Percentiles rank a stretch among this genome's conserved stretches.
Evolutionary conservation across 192 early-diverging fungal genomes (phyloP).

Genomic region (Entomortierella chlamydospora): DNA sequence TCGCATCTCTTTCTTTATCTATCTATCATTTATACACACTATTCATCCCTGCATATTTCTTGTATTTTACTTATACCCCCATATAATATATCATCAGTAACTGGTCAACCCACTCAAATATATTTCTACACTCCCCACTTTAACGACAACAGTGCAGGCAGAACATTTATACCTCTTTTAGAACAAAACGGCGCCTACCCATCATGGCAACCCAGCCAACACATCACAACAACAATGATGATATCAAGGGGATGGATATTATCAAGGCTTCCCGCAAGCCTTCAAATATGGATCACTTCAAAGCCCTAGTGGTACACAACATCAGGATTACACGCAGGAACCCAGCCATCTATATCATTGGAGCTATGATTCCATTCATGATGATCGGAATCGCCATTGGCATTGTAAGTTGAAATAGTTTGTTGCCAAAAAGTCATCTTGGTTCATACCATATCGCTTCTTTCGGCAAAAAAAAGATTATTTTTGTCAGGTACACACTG

Average conservation of each 20-base stretch:
- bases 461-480: background rate
- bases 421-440: background rate
- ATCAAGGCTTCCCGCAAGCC: constrained; percentile 41
- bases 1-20: background rate
- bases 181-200: too few species aligned
- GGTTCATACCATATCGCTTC: background rate
- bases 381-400: constrained; percentile 48
- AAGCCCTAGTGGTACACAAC: constrained; percentile 34
- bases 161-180: too few species aligned
- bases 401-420: constrained; percentile 36
- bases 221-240: constrained; percentile 12
- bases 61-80: background rate
- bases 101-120: too few species aligned
- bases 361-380: constrained; percentile 30
- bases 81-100: too few species aligned
- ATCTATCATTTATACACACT: too few species aligned
- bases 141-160: too few species aligned
- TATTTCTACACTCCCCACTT: too few species aligned
- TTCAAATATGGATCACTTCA: constrained; percentile 42
- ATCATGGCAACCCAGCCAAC: background rate
- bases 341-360: constrained; percentile 36
- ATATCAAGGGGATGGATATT: constrained; percentile 37
- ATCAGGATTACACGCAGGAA: constrained; percentile 28
- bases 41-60: too few species aligned
- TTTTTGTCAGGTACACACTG: constrained; percentile 3